These are phyloP conservation scores for Sungouiozyma ichnusensis DNA, from an alignment of 805 yeast genomes.

Conservation along the genomic window DNA sequence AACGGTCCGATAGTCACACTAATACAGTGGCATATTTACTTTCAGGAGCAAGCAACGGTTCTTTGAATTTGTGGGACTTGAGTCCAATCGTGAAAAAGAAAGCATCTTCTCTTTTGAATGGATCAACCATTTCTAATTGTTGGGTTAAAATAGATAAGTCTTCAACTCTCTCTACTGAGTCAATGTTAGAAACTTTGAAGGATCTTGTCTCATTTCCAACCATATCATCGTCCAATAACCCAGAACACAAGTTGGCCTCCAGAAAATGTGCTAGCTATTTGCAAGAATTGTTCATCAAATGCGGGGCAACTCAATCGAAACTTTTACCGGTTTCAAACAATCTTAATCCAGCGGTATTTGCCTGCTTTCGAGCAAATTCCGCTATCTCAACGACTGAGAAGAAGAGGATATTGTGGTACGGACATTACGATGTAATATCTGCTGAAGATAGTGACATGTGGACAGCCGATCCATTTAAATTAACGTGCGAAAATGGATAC, in stretches of 20 bases:
- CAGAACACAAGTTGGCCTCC: slow-evolving; percentile 52
- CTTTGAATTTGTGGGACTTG: slow-evolving; percentile 62
- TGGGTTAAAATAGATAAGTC: background rate
- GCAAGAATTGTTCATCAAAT: slow-evolving; percentile 44
- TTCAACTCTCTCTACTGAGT: slow-evolving; percentile 39
- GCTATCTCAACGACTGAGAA: slow-evolving; percentile 3
- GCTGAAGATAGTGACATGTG: slow-evolving; percentile 56
- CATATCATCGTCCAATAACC: slow-evolving; percentile 60
- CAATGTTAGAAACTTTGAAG: slow-evolving; percentile 50
- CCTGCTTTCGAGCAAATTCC: slow-evolving; percentile 46
- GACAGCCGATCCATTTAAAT: slow-evolving; percentile 67
- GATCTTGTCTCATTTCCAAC: slow-evolving; percentile 62
- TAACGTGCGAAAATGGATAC: slow-evolving; percentile 75
- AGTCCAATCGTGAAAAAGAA: background rate
- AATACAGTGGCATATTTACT: slow-evolving; percentile 36
- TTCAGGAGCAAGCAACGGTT: slow-evolving; percentile 62
- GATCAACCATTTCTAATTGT: background rate
- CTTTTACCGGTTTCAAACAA: slow-evolving; percentile 66
- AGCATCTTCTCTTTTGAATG: background rate
- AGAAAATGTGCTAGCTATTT: slow-evolving; percentile 78
- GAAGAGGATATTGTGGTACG: slow-evolving; percentile 72
- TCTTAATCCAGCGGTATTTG: slow-evolving; percentile 72
- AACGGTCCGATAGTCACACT: slow-evolving; percentile 17
- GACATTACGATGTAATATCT: slow-evolving; percentile 91
- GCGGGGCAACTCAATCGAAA: slow-evolving; percentile 62